Evolutionary conservation across 2,329 filamentous ascomycete species (phyloP), one percentile per base, ranked within the genome.

Genomic region (Didymella arachidicola): DNA sequence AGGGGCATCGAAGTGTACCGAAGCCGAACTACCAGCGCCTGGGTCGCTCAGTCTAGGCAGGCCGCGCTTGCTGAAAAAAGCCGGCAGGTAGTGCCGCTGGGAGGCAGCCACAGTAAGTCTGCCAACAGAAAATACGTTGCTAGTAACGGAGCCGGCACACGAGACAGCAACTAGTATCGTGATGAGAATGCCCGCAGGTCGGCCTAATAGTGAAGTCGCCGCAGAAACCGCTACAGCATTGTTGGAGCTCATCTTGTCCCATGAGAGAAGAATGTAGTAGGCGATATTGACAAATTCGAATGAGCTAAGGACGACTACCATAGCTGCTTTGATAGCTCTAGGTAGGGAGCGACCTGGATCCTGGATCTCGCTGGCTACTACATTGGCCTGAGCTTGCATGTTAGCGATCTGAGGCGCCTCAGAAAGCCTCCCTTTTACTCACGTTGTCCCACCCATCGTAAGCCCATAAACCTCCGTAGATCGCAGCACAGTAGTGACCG

Each of bases 371-470:
- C 72, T 75, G n/a, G 75, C 74, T 7, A 78, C 73, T 22, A 77
- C 60, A n/a, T 77, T 77, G 52, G 74, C 74, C 75, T 78, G 29
- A 2, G 46, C 1, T 2, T n/a, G n/a, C 10, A 22, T 25, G 41
- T 59, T 41, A 59, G 57, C 16, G 14, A 32, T 38, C 8, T 16
- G 43, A 26, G 19, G 22, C 19, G 25, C 10, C 8, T 16, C 5
- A 4, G 30, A 11, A 14, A 30, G 27, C 10, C 8, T 36, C n/a
- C 22, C 16, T 11, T 11, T 22, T 10, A 66, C 79, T 76, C 38
- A 84, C 85, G 76, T 88, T 88, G 54, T 89, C 87, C 87, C 87
- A 89, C 0, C 87, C 87, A 0, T 84, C 86, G 59, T 88, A 89
- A 0, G 84, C 86, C 86, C 86, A 89, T 0, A 89, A 69, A 0